Conservation (phyloP, 1,284 basidiomycete genomes). For the Fomitopsis palustris region DNA sequence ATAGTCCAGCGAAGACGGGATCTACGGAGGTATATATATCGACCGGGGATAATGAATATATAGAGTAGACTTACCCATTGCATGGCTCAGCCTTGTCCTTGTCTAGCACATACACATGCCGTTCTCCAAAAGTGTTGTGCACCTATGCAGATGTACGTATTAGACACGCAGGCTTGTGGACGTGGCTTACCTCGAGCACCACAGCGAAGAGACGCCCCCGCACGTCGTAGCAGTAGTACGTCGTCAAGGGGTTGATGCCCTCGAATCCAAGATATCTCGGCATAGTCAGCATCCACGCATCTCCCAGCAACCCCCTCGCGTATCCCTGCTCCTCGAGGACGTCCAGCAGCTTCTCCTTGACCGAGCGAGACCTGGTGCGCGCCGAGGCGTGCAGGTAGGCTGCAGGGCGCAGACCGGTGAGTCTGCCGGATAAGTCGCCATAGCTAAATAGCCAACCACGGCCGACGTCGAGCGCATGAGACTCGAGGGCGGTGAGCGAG, state of each 20-base stretch:
- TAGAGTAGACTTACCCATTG: conserved; percentile 33
- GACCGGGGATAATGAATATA: background rate
- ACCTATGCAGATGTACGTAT: conserved; percentile 38
- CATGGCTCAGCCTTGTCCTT: conserved; percentile 31
- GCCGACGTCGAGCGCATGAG: conserved; percentile 43
- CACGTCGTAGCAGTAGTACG: conserved; percentile 64
- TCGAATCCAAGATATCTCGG: conserved; percentile 66
- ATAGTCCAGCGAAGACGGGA: conserved; percentile 74
- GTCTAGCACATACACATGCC: conserved; percentile 58
- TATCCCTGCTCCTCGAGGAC: conserved; percentile 33
- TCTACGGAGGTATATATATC: conserved; percentile 23
- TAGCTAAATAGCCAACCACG: conserved; percentile 53
- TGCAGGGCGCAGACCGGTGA: conserved; percentile 45
- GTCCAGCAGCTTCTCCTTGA: conserved; percentile 39
- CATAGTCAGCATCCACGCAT: conserved; percentile 76
- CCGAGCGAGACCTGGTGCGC: conserved; percentile 9
- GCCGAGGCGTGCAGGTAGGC: conserved; percentile 42
- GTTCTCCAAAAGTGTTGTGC: conserved; percentile 78
- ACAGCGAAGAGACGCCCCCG: conserved; percentile 40
- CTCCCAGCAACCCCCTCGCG: conserved; percentile 31
- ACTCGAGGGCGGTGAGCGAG: conserved; percentile 57
- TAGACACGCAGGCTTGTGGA: too few species aligned
- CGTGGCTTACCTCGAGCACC: conserved; percentile 50
- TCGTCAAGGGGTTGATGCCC: conserved; percentile 74
- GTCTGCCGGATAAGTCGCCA: conserved; percentile 37